Evolutionary conservation across 768 basidiomycete genomes (phyloP), one percentile per base, ranked within the genome.

Genomic region (Russula foetens): DNA sequence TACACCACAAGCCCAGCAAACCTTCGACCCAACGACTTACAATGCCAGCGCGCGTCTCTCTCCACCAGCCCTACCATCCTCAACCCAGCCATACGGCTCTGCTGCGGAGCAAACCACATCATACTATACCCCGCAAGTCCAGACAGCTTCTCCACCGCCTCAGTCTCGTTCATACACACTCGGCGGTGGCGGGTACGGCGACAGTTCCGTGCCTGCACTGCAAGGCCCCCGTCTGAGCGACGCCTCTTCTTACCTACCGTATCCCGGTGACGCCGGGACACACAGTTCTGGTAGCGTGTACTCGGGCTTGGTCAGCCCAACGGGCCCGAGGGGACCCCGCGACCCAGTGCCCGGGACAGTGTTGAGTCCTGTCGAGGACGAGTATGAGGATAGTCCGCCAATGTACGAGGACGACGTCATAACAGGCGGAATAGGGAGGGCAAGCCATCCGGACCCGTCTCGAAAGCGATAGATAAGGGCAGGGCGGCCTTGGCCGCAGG

Each of bases 321-420:
- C 41, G 33, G 45, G 51, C n/a, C 55, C 55, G 26, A 39, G 43
- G 41, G 55, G 46, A 2, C 35, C 56, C 44, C 63, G 49, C 21
- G 41, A 43, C 46, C 59, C 6, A 9, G 43, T 9, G 14, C 3
- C 0, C 9, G 54, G 14, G 44, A 53, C 59, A 45, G 41, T 28
- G 4, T 49, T 31, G 21, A 53, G 48, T 26, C 59, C 61, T 15
- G 64, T 62, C 46, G 48, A 60, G 33, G 64, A 60, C 46, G 48
- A 60, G 33, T 76, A 77, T 50, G 72, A 80, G 17, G 88, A 89
- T 19, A 76, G 73, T 38, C 88, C 88, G 15, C 88, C 88, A 29
- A 75, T 72, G 53, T 90, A 90, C 68, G 87, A 90, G 28, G 74
- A 75, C 17, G 81, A 80, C 21, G 68, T n/a, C 14, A 26, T 35